phyloP scores from a whole-genome alignment of 2,329 filamentous ascomycete genomes.

The Claviceps humidiphila region DNA sequence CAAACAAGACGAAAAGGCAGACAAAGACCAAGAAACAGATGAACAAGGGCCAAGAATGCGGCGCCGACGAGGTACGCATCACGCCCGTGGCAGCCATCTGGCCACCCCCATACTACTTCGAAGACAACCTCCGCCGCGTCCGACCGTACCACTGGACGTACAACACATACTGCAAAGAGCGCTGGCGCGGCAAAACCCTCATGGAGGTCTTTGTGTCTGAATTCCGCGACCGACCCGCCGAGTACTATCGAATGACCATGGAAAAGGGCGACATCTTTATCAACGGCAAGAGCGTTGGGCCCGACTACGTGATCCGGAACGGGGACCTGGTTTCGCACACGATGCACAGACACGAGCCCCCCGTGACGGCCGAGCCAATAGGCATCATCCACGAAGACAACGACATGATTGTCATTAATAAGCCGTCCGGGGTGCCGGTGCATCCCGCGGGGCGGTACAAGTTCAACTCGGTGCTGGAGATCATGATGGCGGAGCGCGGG shows the following conservation, averaged over 20 bases:
- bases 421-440: constrained; percentile 87
- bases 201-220: constrained; percentile 84
- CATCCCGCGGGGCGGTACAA: constrained; percentile 93
- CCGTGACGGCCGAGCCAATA: constrained; percentile 69
- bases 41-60: not conserved
- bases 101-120: constrained; percentile 65
- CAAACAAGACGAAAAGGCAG: not conserved
- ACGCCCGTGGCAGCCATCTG: constrained; percentile 16
- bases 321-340: constrained; percentile 89
- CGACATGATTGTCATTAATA: constrained; percentile 91
- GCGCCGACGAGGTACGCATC: not conserved
- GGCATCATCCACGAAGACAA: constrained; percentile 81
- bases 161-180: constrained; percentile 86
- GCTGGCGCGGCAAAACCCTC: constrained; percentile 73
- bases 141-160: constrained; percentile 86
- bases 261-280: constrained; percentile 64
- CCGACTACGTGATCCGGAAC: constrained; percentile 65
- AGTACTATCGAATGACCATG: constrained; percentile 84
- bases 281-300: constrained; percentile 58
- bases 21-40: not conserved
- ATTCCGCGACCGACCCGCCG: constrained; percentile 73
- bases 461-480: constrained; percentile 88
- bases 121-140: constrained; percentile 71
- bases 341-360: constrained; percentile 88
- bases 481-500: constrained; percentile 66